Evolutionary conservation across 1,139 yeast species (phyloP).

Genomic region (Saccharomyces uvarum): DNA sequence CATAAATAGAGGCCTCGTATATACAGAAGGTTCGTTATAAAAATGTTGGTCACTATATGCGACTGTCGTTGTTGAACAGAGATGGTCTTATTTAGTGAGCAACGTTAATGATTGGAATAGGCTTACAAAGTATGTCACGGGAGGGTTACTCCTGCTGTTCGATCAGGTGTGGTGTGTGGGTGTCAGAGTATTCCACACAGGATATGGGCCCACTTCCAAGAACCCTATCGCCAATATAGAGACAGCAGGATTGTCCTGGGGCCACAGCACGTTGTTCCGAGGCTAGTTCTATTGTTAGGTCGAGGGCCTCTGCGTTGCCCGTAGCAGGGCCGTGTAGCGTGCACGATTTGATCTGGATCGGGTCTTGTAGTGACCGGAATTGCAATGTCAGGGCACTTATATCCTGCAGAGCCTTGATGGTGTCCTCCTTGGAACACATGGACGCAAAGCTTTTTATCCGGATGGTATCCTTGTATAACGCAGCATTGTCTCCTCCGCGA

Average conservation of each 20-base stretch:
- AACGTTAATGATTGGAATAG: not conserved
- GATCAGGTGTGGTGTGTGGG: not conserved
- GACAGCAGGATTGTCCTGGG: constrained; percentile 78
- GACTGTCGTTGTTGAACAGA: not conserved
- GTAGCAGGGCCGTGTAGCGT: constrained; percentile 13
- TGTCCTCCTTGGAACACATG: constrained; percentile 6
- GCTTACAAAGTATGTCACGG: not conserved
- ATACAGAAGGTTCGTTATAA: not conserved
- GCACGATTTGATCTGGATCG: constrained; percentile 32
- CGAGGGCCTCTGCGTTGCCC: constrained; percentile 33
- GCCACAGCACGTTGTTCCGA: constrained; percentile 66
- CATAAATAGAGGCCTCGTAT: not conserved
- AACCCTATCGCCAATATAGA: constrained; percentile 60
- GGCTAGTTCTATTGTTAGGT: constrained; percentile 1
- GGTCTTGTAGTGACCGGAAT: constrained; percentile 62
- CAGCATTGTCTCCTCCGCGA: constrained; percentile 57
- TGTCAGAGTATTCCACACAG: not conserved
- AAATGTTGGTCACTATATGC: not conserved
- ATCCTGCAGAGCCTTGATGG: not conserved
- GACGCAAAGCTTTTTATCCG: constrained; percentile 31
- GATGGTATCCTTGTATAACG: constrained; percentile 44
- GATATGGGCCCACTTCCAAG: constrained; percentile 67
- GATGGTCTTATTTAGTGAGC: not conserved
- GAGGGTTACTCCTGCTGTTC: not conserved
- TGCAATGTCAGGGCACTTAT: constrained; percentile 41